phyloP scores from a whole-genome alignment of 192 early-diverging fungal species.

The Coemansia sp. region DNA sequence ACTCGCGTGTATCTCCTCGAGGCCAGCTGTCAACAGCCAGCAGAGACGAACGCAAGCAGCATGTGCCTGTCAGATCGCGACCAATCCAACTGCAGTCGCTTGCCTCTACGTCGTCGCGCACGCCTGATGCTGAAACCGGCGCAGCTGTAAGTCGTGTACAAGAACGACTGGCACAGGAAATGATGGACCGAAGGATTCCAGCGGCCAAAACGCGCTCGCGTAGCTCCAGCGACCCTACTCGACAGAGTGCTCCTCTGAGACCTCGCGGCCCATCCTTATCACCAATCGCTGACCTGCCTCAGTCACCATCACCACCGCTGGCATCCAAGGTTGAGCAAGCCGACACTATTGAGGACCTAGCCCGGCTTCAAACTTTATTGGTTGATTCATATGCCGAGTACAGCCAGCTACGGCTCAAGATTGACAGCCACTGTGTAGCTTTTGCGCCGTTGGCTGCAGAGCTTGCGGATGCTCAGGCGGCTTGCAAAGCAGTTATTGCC shows the following conservation, averaged over 20 bases:
- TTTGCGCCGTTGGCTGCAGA: constrained; percentile 29
- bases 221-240: constrained; percentile 1
- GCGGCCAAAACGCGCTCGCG: constrained; percentile 5
- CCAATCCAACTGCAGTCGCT: constrained; percentile 26
- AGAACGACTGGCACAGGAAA: constrained; percentile 31
- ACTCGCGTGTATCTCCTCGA: background rate
- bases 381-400: constrained; percentile 29
- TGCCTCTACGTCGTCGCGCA: background rate
- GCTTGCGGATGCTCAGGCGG: constrained; percentile 15
- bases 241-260: background rate
- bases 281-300: constrained; percentile 10
- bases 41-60: constrained; percentile 4
- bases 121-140: constrained; percentile 17
- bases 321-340: constrained; percentile 2
- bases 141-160: constrained; percentile 44
- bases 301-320: constrained; percentile 18
- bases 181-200: constrained; percentile 15
- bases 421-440: constrained; percentile 24
- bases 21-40: background rate
- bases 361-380: constrained; percentile 18
- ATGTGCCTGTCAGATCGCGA: constrained; percentile 29
- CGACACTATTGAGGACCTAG: constrained; percentile 39
- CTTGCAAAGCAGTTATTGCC: background rate
- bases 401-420: constrained; percentile 38
- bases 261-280: constrained; percentile 40